These are phyloP conservation scores for Bertia moriformis DNA, from an alignment of 2,329 filamentous ascomycete genomes.

Conservation along the genomic window DNA sequence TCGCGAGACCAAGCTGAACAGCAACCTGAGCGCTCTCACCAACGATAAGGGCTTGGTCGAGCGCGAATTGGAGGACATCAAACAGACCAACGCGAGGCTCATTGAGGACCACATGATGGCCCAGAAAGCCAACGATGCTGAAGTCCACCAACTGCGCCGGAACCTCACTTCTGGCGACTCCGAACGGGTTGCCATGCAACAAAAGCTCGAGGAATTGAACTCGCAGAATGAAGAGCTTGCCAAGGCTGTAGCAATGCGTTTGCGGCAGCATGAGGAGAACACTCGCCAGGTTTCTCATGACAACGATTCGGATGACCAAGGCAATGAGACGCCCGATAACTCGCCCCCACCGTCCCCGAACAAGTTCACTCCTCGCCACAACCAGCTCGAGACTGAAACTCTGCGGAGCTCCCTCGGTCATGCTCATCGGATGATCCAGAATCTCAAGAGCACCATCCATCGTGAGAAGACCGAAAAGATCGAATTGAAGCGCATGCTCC, in stretches of 20 bases:
- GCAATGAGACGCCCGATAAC: slow-evolving; percentile 68
- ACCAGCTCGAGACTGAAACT: slow-evolving; percentile 87
- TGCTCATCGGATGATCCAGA: slow-evolving; percentile 92
- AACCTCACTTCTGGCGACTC: slow-evolving; percentile 65
- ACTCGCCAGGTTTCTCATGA: slow-evolving; percentile 44
- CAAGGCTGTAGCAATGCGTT: slow-evolving; percentile 62
- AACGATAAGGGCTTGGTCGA: slow-evolving; percentile 66
- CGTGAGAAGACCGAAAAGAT: slow-evolving; percentile 98
- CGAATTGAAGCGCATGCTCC: slow-evolving; percentile 84
- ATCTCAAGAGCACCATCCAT: slow-evolving; percentile 84
- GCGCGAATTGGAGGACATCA: slow-evolving; percentile 82
- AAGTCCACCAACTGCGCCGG: slow-evolving; percentile 70
- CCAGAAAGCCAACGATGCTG: slow-evolving; percentile 76
- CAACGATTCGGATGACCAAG: slow-evolving; percentile 47
- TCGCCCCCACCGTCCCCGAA: slow-evolving; percentile 81
- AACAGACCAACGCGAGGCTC: slow-evolving; percentile 63
- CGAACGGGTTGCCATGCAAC: slow-evolving; percentile 65
- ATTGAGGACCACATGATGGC: slow-evolving; percentile 64
- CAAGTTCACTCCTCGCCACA: slow-evolving; percentile 81
- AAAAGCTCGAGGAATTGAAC: slow-evolving; percentile 75
- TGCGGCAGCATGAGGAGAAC: slow-evolving; percentile 51
- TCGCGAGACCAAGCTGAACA: slow-evolving; percentile 68
- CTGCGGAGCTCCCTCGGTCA: slow-evolving; percentile 87
- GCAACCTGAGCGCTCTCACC: slow-evolving; percentile 54
- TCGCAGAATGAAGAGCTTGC: slow-evolving; percentile 85